Evolutionary conservation across 495 filamentous ascomycete genomes (phyloP).

Genomic region (Aspergillus sparsus): DNA sequence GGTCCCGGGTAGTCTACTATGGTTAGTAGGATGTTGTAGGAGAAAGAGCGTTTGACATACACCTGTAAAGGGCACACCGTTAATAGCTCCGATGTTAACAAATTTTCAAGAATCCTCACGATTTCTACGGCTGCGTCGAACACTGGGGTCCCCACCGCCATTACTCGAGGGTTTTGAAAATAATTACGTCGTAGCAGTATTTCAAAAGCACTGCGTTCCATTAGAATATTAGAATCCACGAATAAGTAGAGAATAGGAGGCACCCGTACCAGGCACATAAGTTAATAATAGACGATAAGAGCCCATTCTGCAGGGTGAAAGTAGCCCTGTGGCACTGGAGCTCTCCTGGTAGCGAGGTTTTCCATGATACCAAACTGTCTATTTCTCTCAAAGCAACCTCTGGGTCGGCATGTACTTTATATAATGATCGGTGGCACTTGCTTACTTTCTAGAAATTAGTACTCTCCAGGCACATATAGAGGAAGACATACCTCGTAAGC

Average conservation of each 20-base stretch:
- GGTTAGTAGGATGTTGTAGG: not conserved
- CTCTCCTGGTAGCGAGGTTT: not conserved
- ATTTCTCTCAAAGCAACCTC: not conserved
- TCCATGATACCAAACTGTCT: constrained; percentile 1
- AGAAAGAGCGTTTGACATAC: not conserved
- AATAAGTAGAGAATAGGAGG: not conserved
- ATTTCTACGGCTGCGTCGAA: constrained; percentile 13
- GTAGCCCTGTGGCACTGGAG: constrained; percentile 6
- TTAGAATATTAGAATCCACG: not conserved
- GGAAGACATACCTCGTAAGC: constrained; percentile 4
- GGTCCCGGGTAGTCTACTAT: constrained; percentile 18
- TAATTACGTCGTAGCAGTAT: constrained; percentile 6
- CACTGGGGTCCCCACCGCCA: constrained; percentile 1
- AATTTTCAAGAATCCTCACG: constrained; percentile 12
- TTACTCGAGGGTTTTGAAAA: not conserved
- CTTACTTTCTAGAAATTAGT: not conserved
- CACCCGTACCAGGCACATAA: constrained; percentile 4
- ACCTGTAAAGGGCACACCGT: not conserved
- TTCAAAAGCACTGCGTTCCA: constrained; percentile 2
- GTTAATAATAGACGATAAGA: not conserved
- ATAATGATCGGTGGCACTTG: not conserved
- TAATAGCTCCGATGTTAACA: constrained; percentile 7
- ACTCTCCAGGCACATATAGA: not conserved
- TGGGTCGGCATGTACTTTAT: not conserved
- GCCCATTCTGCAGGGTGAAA: constrained; percentile 4